Conservation (phyloP, 192 early-diverging fungal genomes). For the Backusella westeae region DNA sequence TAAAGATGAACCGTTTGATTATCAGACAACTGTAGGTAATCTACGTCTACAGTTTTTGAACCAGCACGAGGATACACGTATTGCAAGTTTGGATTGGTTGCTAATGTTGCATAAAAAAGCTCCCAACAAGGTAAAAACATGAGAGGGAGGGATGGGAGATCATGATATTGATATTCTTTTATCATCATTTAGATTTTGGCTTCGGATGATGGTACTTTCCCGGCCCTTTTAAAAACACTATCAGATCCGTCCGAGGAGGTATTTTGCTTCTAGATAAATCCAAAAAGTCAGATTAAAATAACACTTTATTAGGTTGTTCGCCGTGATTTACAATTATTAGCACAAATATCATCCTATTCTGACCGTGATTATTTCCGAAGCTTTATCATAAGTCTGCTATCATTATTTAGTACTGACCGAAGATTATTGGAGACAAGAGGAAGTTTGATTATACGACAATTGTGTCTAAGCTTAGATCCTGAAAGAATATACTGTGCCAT, state of each 20-base stretch:
- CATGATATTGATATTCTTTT: not conserved
- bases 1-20: constrained; percentile 77
- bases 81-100: constrained; percentile 94
- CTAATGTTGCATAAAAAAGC: constrained; percentile 95
- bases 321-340: constrained; percentile 89
- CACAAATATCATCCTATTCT: constrained; percentile 88
- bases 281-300: not conserved
- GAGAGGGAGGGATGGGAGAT: not conserved
- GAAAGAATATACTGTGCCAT: constrained; percentile 89
- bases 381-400: constrained; percentile 89
- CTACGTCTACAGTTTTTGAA: constrained; percentile 78
- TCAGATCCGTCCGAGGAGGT: constrained; percentile 94
- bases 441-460: constrained; percentile 88
- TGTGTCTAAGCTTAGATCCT: constrained; percentile 87
- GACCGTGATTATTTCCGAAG: constrained; percentile 84
- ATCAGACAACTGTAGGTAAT: constrained; percentile 74
- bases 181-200: constrained; percentile 63
- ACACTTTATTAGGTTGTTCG: constrained; percentile 70
- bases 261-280: constrained; percentile 7
- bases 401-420: constrained; percentile 87
- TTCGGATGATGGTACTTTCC: constrained; percentile 86
- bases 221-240: constrained; percentile 84
- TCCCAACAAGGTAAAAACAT: constrained; percentile 61
- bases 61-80: constrained; percentile 90
- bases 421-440: constrained; percentile 87